Evolutionary conservation across 1,139 yeast genomes (phyloP).

Genomic region (Lodderomyces theae): DNA sequence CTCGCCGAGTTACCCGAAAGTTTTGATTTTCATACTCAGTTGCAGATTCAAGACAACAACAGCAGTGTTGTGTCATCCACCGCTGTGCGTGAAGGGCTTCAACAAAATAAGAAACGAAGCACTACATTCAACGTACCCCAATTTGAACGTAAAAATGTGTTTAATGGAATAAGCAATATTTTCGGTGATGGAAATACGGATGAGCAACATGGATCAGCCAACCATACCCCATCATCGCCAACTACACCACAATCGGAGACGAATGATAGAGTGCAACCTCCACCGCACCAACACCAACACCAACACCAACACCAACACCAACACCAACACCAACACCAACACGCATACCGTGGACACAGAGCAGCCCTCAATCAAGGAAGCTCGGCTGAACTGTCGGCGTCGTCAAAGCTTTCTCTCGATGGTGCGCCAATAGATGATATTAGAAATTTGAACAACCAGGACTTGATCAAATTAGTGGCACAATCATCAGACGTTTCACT

Average conservation of each 20-base stretch:
- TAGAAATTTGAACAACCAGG: slow-evolving; percentile 5
- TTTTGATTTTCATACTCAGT: slow-evolving; percentile 42
- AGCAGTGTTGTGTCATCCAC: slow-evolving; percentile 11
- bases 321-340: no score
- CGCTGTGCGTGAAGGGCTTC: slow-evolving; percentile 4
- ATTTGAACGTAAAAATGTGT: slow-evolving; percentile 37
- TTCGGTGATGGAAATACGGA: slow-evolving; percentile 14
- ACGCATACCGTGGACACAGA: no score
- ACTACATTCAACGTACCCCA: slow-evolving; percentile 32
- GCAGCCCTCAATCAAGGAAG: neutral
- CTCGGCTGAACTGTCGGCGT: slow-evolving; percentile 3
- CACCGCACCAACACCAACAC: neutral
- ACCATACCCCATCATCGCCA: slow-evolving; percentile 1
- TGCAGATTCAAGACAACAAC: slow-evolving; percentile 31
- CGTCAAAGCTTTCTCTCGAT: slow-evolving; percentile 3
- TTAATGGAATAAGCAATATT: slow-evolving; percentile 42
- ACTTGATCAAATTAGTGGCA: slow-evolving; percentile 5
- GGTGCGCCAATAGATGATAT: slow-evolving; percentile 3
- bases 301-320: no score
- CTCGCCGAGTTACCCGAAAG: slow-evolving; percentile 43
- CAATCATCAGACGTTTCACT: slow-evolving; percentile 2
- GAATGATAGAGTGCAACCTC: neutral
- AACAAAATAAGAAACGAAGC: slow-evolving; percentile 4
- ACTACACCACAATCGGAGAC: slow-evolving; percentile 2
- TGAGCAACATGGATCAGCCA: neutral